Base-by-base conservation (phyloP, 352 stramenopile genomes). In the Globisporangium carolinianum region DNA sequence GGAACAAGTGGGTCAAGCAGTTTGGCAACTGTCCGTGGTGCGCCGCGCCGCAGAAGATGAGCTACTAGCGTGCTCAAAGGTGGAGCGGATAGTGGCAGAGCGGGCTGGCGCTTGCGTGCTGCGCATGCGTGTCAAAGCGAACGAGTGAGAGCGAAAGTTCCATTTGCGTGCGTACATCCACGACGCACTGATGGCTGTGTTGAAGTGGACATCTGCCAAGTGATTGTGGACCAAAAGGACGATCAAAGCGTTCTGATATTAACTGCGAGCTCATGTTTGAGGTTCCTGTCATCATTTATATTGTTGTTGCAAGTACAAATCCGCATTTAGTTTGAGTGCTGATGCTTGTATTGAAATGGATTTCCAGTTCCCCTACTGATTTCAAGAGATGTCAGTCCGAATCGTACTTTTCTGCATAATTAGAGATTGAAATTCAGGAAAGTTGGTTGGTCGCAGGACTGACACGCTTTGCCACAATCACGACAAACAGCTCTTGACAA, bases 1-100 rank as follows among this genome's bases (percentile, higher is more conserved):
- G 84, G 84, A 94, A 94, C 81, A 89, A 92, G 65, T 94, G 84
- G 84, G 77, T 91, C 58, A 92, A 91, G 60, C 82, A 91, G 49
- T 94, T 94, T 60, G 79, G 83, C 37, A 86, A 68, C 54, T 94
- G 81, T 38, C 81, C 81, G 17, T 91, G 83, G 83, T 94, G 83
- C 67, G 72, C 72, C 1, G 79, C 81, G 45, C 83, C 83, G 11
- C 83, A 94, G 63, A 94, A 91, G 53, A 88, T 91, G 79, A 91
- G 79, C 63, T 94, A 91, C 62, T 94, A 59, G 51, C 68, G 60
- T 48, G 43, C 12, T 17, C 5, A 6, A 6, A 18, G 4, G 12
- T 48, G 43, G 14, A 24, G 43, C n/a, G 1, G 24, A 24, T 24
- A 24, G 2, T 24, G 24, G 24, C 24, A 24, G 24, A 24, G 24